phyloP scores from a whole-genome alignment of 1,139 yeast species.

The Kodamaea arcana region DNA sequence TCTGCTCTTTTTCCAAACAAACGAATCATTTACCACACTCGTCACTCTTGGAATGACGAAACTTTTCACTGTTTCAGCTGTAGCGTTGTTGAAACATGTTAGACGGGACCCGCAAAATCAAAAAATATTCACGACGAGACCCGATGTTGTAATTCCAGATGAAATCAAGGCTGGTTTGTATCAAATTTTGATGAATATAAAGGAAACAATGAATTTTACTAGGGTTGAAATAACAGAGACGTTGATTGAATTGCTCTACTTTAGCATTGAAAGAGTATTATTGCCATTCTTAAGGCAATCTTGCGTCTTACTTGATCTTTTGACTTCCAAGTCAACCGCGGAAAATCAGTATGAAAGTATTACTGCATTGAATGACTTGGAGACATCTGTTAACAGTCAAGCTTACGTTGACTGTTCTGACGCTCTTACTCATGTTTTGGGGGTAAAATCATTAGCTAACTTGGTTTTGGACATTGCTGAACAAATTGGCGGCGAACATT shows the following conservation, averaged over 20 bases:
- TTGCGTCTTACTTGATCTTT: slow-evolving; percentile 30
- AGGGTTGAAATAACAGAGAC: slow-evolving; percentile 6
- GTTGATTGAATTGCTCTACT: slow-evolving; percentile 16
- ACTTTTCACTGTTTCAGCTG: slow-evolving; percentile 20
- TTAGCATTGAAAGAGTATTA: slow-evolving; percentile 26
- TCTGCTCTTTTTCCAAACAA: slow-evolving; percentile 40
- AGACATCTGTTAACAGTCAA: slow-evolving; percentile 16
- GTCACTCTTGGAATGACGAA: slow-evolving; percentile 29
- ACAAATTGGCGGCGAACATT: background rate
- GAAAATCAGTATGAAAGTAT: slow-evolving; percentile 22
- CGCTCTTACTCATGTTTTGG: slow-evolving; percentile 19
- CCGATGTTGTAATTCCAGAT: background rate
- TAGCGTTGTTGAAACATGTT: slow-evolving; percentile 14
- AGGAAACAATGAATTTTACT: slow-evolving; percentile 1
- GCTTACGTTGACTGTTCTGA: slow-evolving; percentile 17
- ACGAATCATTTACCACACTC: slow-evolving; percentile 37
- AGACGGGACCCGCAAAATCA: background rate
- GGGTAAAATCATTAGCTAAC: slow-evolving; percentile 19
- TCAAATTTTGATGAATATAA: background rate
- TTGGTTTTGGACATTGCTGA: slow-evolving; percentile 13
- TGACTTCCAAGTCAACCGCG: slow-evolving; percentile 24
- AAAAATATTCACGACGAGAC: background rate
- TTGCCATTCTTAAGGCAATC: slow-evolving; percentile 37
- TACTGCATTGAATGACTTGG: slow-evolving; percentile 11
- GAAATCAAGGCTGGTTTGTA: slow-evolving; percentile 1